Evolutionary conservation across 345 rosid species (phyloP).

Genomic region (Microthlaspi erraticum): DNA sequence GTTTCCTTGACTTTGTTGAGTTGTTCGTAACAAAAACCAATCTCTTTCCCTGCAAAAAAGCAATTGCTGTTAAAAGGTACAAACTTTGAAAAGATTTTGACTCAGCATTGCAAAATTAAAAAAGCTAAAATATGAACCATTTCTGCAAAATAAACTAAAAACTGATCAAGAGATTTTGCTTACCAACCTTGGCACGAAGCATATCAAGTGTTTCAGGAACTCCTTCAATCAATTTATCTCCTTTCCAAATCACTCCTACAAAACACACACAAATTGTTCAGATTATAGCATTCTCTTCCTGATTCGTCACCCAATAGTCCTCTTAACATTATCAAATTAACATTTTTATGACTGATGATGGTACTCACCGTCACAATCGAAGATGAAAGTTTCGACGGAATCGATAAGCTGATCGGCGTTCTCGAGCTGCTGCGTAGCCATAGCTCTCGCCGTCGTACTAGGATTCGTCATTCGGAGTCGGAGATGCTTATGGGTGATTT

Average conservation of each 20-base stretch:
- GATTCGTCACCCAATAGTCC: not conserved
- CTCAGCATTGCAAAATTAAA: not conserved
- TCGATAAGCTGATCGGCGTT: conserved; percentile 84
- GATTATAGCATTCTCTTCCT: not conserved
- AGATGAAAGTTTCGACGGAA: conserved; percentile 92
- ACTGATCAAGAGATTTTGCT: conserved; percentile 18
- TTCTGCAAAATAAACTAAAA: not conserved
- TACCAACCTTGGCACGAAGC: conserved; percentile 88
- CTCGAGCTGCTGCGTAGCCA: conserved; percentile 69
- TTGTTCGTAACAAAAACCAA: conserved; percentile 95
- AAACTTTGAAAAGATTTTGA: not conserved
- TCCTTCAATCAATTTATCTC: conserved; percentile 92
- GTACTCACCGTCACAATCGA: conserved; percentile 82
- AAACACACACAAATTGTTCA: conserved; percentile 21
- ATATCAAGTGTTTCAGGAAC: conserved; percentile 93
- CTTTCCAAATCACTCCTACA: conserved; percentile 97
- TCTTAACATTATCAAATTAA: not conserved
- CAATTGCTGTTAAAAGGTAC: not conserved
- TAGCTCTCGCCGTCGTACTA: conserved; percentile 43
- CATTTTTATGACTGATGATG: not conserved
- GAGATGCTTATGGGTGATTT: conserved; percentile 25
- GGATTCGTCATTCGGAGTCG: conserved; percentile 47
- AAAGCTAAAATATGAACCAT: not conserved
- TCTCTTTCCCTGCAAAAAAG: conserved; percentile 70
- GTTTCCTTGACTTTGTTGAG: conserved; percentile 97